phyloP scores from a whole-genome alignment of 495 filamentous ascomycete species.

The Haplographium delicatum region DNA sequence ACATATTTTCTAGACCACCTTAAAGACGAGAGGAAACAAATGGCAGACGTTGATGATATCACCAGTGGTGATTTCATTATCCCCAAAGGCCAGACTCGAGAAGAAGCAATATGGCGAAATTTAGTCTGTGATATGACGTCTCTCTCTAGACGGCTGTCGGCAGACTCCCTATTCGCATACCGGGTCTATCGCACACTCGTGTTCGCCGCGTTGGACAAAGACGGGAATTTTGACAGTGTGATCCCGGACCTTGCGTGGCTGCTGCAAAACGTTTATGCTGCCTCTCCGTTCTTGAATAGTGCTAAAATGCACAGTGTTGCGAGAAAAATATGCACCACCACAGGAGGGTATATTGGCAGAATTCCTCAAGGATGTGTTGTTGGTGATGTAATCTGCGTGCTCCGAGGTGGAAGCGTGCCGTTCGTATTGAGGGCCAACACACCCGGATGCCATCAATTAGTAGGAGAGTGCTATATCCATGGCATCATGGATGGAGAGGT shows the following conservation, averaged over 20 bases:
- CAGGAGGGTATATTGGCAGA: too few species aligned
- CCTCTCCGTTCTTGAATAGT: neutral
- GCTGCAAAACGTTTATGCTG: neutral
- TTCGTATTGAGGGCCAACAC: conserved; percentile 20
- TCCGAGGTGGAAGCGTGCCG: conserved; percentile 27
- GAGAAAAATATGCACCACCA: too few species aligned
- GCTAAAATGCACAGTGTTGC: too few species aligned
- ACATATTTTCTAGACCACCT: neutral
- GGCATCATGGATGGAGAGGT: conserved; percentile 18
- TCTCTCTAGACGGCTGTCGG: too few species aligned
- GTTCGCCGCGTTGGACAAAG: too few species aligned
- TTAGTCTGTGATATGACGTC: conserved; percentile 7
- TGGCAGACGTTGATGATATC: neutral
- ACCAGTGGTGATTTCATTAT: conserved; percentile 13
- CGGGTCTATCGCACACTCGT: too few species aligned
- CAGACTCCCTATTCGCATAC: too few species aligned
- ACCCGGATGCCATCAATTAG: neutral
- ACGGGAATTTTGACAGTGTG: too few species aligned
- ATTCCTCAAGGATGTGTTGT: neutral
- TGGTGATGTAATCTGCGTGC: conserved; percentile 25
- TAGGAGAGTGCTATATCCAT: conserved; percentile 19
- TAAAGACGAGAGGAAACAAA: neutral
- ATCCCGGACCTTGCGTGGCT: too few species aligned
- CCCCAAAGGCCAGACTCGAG: neutral
- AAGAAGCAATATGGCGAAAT: conserved; percentile 3